A percentile compares a stretch with the other conserved stretches of the same genome.
These are phyloP conservation scores for Sambucus nigra DNA, from an alignment of 129 eudicot species.

Conservation along the genomic window DNA sequence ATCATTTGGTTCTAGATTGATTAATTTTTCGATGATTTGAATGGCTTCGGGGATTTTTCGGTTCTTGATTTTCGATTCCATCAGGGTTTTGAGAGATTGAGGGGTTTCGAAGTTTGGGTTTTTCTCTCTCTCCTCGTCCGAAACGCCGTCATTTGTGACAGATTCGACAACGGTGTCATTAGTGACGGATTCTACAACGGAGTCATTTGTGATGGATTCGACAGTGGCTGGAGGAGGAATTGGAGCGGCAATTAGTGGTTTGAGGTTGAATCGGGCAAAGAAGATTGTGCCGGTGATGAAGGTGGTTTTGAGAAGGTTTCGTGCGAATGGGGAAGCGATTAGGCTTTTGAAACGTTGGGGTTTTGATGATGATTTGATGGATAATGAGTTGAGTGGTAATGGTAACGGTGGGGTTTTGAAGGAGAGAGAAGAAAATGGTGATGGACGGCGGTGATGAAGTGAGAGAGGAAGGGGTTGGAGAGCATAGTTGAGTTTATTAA, in stretches of 20 bases:
- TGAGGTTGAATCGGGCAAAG: slow-evolving; percentile 27
- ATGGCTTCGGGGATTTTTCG: slow-evolving; percentile 50
- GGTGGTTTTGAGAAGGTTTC: slow-evolving; percentile 37
- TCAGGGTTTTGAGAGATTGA: slow-evolving; percentile 30
- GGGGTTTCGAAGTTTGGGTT: slow-evolving; percentile 36
- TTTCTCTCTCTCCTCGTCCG: slow-evolving; percentile 30
- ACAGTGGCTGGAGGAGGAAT: slow-evolving; percentile 20
- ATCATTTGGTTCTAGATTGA: slow-evolving; percentile 52
- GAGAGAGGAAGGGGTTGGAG: slow-evolving; percentile 15
- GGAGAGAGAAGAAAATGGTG: slow-evolving; percentile 33
- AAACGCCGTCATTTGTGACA: slow-evolving; percentile 1
- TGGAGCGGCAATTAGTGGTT: slow-evolving; percentile 36
- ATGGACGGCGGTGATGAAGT: slow-evolving; percentile 26
- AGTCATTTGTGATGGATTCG: too few relatives aligned
- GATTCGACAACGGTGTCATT: too few relatives aligned
- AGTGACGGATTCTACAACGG: too few relatives aligned
- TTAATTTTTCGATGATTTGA: slow-evolving; percentile 34
- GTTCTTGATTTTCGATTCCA: slow-evolving; percentile 51
- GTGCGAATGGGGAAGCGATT: slow-evolving; percentile 16
- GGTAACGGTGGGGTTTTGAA: slow-evolving; percentile 12
- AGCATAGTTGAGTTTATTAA: slow-evolving; percentile 19
- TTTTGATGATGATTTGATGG: too few relatives aligned
- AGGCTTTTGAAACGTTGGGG: slow-evolving; percentile 4
- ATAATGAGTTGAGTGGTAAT: slow-evolving; percentile 12
- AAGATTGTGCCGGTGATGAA: slow-evolving; percentile 34